Percentiles rank a stretch among this genome's conserved stretches.
Conservation (phyloP, 306 rosid species). For the Luffa acutangula region DNA sequence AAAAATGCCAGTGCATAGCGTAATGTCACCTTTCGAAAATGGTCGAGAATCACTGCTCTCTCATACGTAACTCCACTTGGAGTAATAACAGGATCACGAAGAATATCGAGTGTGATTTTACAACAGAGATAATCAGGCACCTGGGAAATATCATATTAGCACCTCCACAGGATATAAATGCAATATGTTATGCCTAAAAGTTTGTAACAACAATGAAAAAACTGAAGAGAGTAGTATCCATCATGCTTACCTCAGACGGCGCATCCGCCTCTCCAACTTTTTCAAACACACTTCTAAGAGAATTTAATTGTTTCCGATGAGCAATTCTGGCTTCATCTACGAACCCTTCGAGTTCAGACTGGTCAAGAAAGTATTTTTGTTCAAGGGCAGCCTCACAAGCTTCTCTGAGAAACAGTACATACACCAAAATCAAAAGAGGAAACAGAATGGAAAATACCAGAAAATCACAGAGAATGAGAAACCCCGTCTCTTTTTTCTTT, state of each 20-base stretch:
- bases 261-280: constrained; percentile 51
- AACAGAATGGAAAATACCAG: not conserved
- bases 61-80: constrained; percentile 89
- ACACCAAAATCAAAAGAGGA: not conserved
- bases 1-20: constrained; percentile 4
- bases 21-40: constrained; percentile 61
- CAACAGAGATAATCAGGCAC: constrained; percentile 91
- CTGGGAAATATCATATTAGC: constrained; percentile 21
- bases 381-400: constrained; percentile 40
- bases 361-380: constrained; percentile 21
- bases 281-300: constrained; percentile 40
- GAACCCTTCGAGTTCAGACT: constrained; percentile 43
- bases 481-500: not conserved
- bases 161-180: not conserved
- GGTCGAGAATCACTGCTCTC: constrained; percentile 80
- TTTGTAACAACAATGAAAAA: not conserved
- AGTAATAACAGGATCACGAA: constrained; percentile 90
- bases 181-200: not conserved
- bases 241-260: constrained; percentile 49
- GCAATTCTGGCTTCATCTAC: constrained; percentile 35
- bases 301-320: constrained; percentile 36
- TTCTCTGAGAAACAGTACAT: constrained; percentile 24
- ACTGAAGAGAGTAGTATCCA: not conserved
- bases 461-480: not conserved
- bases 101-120: constrained; percentile 71